phyloP scores from a whole-genome alignment of 176 grass and related monocot species.

The Cenchrus fungigraminus region DNA sequence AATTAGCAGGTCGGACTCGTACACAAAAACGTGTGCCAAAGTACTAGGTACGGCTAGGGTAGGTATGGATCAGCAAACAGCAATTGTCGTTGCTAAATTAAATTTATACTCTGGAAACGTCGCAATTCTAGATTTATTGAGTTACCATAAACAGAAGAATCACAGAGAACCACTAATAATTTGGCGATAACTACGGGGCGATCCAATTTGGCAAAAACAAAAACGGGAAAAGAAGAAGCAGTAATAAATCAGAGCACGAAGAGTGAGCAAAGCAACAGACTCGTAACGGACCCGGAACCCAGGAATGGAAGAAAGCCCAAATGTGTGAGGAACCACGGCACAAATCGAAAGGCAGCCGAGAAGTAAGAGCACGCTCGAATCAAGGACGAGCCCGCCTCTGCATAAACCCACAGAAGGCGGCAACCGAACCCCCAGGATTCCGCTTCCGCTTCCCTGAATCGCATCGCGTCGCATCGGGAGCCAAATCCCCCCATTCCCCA shows the following conservation, averaged over 20 bases:
- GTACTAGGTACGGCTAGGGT: too few relatives aligned
- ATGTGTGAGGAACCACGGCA: too few relatives aligned
- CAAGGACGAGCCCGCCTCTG: neutral
- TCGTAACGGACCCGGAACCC: neutral
- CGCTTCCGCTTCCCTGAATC: conserved; percentile 4
- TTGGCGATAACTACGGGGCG: too few relatives aligned
- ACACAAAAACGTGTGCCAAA: too few relatives aligned
- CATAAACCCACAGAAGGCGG: neutral
- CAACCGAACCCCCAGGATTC: neutral
- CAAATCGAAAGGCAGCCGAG: neutral
- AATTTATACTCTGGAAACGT: neutral
- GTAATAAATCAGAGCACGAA: neutral
- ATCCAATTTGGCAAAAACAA: neutral
- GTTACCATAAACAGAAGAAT: neutral
- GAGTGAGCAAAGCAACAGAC: neutral
- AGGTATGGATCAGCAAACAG: neutral
- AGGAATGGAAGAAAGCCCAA: neutral
- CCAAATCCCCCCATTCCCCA: neutral
- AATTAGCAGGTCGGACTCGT: neutral
- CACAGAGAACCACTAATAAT: neutral
- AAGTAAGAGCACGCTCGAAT: neutral
- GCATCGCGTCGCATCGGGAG: conserved; percentile 1
- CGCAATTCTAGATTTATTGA: neutral
- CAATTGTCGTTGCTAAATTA: neutral
- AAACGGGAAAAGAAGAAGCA: neutral